Percentiles rank a stretch among this genome's conserved stretches.
phyloP scores from a whole-genome alignment of 768 basidiomycete species.

The Pisolithus microcarpus region DNA sequence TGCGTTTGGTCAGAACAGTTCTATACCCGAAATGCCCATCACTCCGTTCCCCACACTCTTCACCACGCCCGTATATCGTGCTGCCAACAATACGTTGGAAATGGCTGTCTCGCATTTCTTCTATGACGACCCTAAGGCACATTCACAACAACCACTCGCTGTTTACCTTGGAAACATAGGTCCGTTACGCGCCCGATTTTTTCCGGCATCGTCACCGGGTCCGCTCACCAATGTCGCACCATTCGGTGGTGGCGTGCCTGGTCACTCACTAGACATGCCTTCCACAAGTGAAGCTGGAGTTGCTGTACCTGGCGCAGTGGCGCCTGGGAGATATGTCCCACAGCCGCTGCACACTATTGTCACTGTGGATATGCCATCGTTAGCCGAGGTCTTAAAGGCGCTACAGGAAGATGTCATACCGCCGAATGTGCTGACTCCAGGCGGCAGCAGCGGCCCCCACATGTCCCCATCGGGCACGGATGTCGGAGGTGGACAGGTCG shows the following conservation, averaged over 20 bases:
- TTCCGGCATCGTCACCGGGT: constrained; percentile 64
- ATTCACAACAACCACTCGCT: constrained; percentile 64
- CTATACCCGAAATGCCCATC: constrained; percentile 70
- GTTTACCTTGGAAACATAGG: constrained; percentile 88
- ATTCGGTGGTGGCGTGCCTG: constrained; percentile 44
- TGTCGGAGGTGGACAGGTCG: constrained; percentile 22
- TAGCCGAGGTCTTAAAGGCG: constrained; percentile 69
- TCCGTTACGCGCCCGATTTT: constrained; percentile 71
- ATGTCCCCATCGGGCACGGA: constrained; percentile 22
- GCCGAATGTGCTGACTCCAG: constrained; percentile 26
- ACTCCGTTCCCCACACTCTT: constrained; percentile 88
- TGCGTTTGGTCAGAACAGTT: constrained; percentile 73
- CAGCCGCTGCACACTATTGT: constrained; percentile 68
- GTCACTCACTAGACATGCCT: constrained; percentile 28
- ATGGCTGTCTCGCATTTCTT: constrained; percentile 86
- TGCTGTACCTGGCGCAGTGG: constrained; percentile 16
- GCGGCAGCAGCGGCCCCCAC: constrained; percentile 34
- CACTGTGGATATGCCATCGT: constrained; percentile 76
- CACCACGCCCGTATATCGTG: constrained; percentile 69
- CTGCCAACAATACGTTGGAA: constrained; percentile 67
- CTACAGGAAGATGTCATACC: constrained; percentile 62
- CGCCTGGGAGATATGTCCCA: constrained; percentile 45
- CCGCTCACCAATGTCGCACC: constrained; percentile 58
- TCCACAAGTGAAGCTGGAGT: constrained; percentile 16
- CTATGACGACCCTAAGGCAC: constrained; percentile 63